Conservation (phyloP, 1,284 basidiomycete species). For the Malassezia slooffiae region DNA sequence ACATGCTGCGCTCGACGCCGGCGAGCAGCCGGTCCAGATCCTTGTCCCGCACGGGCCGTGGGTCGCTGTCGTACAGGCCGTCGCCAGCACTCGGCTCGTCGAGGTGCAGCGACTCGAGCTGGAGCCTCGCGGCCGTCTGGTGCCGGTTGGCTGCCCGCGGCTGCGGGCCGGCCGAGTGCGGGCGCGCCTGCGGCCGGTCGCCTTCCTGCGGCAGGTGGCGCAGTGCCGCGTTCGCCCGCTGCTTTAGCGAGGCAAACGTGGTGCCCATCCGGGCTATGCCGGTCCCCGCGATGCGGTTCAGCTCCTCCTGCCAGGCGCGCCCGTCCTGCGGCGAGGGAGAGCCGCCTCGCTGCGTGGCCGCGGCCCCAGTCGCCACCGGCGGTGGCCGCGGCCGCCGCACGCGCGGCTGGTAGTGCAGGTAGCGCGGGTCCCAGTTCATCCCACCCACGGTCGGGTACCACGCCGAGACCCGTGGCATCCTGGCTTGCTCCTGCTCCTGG, state of each 20-base stretch:
- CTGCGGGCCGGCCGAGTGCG: no score
- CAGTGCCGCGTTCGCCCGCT: constrained; percentile 9
- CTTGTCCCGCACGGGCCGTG: constrained; percentile 1
- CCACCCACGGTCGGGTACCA: no score
- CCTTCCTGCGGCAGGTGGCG: neutral
- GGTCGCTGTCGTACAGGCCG: constrained; percentile 11
- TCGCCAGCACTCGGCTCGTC: no score
- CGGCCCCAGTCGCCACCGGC: no score
- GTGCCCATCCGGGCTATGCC: constrained; percentile 12
- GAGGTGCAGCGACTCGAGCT: neutral
- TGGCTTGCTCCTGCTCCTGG: no score
- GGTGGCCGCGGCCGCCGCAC: neutral
- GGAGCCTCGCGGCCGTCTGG: no score
- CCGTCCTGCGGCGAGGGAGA: constrained; percentile 1
- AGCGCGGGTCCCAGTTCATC: constrained; percentile 4
- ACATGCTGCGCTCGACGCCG: no score
- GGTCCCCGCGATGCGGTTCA: constrained; percentile 5
- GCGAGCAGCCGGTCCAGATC: constrained; percentile 7
- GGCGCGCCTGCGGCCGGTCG: no score
- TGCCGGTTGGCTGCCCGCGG: no score
- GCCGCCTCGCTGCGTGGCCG: neutral
- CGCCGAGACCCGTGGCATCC: no score
- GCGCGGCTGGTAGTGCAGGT: constrained; percentile 11
- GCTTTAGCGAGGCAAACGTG: constrained; percentile 3
- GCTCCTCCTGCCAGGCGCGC: constrained; percentile 5